Evolutionary conservation across 371 early-diverging fungal genomes (phyloP), one percentile per base, ranked within the genome.

Genomic region (Mycotypha africana): DNA sequence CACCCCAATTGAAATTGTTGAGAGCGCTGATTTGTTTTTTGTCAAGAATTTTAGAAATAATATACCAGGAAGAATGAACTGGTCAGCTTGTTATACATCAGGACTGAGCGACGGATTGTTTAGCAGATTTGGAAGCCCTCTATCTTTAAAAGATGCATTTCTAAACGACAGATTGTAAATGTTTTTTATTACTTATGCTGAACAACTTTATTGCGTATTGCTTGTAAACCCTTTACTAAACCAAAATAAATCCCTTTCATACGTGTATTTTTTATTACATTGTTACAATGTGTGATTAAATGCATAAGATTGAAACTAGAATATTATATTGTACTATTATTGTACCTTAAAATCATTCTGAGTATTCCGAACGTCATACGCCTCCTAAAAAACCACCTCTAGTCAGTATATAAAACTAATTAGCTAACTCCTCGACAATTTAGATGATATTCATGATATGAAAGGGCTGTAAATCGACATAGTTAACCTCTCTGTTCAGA

Each of bases 1-100:
- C 21, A 35, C 45, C 23, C 45, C 35, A 34, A 44, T 44, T 34
- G 45, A 44, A 33, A 44, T 12, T 23, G 35, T 35, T 44, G 36
- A 44, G 36, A 34, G 35, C 24, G 36, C 35, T 44, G 45, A 35
- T 23, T 44, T 44, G 34, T 35, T 44, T 34, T 34, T 44, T 44
- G 34, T 44, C 19, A 44, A 35, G 24, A 33, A 35, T 14, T 24
- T 37, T 36, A 45, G 37, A 45, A 45, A 37, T 17, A 28, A 45
- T 2, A 16, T 26, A 37, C 10, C 2, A 45, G 37, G 37, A 45
- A 45, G 28, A 45, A 37, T 26, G 28, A 37, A 37, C 16, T 36
- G 37, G 28, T 43, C 43, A 43, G 43, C 43, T 43, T 31, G 43
- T 43, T 43, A 43, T 43, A 43, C 31, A 32, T 43, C 22, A 45